Evolutionary conservation across 2,329 filamentous ascomycete genomes (phyloP).

Genomic region (Ceratocystis destructans): DNA sequence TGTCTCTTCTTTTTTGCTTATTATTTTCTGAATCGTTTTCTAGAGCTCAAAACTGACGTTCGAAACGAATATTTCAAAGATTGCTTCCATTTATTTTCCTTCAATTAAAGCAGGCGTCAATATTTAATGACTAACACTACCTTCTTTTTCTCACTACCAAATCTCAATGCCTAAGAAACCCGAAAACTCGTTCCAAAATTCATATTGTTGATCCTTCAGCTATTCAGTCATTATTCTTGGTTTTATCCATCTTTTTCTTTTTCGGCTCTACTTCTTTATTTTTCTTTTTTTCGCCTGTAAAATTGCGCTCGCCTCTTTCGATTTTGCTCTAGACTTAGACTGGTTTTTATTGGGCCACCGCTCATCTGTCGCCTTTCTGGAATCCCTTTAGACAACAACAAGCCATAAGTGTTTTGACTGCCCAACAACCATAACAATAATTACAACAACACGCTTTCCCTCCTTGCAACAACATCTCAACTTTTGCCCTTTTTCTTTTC

Average conservation of each 20-base stretch:
- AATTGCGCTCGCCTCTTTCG: neutral
- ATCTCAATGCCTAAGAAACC: neutral
- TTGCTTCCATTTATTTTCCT: neutral
- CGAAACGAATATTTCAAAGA: neutral
- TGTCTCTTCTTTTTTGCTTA: neutral
- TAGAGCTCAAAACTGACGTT: neutral
- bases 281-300: neutral
- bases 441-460: slow-evolving; percentile 5
- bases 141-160: neutral
- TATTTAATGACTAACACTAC: neutral
- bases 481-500: neutral
- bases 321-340: slow-evolving; percentile 7
- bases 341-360: slow-evolving; percentile 4
- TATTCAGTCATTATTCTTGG: neutral
- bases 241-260: neutral
- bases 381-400: neutral
- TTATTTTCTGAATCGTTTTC: slow-evolving; percentile 1
- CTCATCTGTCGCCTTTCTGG: neutral
- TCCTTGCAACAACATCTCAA: neutral
- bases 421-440: slow-evolving; percentile 7
- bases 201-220: slow-evolving; percentile 3
- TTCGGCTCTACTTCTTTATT: neutral
- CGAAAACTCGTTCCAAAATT: slow-evolving; percentile 3
- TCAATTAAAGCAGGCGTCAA: neutral
- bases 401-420: neutral